Evolutionary conservation across 176 grass and related monocot genomes (phyloP), one percentile per base, ranked within the genome.

Genomic region (Melocanna baccifera): DNA sequence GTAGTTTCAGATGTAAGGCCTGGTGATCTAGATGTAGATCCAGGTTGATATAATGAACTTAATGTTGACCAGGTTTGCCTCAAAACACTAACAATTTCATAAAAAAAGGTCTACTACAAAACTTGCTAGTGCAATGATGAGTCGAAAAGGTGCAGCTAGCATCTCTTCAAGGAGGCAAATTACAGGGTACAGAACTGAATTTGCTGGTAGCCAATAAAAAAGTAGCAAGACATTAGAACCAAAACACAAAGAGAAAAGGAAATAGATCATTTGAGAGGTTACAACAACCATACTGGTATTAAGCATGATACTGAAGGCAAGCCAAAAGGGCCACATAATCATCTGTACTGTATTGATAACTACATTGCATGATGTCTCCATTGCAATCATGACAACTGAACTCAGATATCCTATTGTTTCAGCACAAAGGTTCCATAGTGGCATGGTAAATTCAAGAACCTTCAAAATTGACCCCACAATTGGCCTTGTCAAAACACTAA

Each of bases 261-360:
- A 87, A 81, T 20, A 77, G 9, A 74, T 30, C 29, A 39, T 36
- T 18, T 7, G 34, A 71, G 69, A 84, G 43, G 28, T 71, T 76
- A 58, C 12, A 77, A 30, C 39, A 68, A 91, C 67, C 85, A 47
- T 93, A 98, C 91, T 91, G 42, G 90, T 81, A 86, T 78, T 87
- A 84, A 91, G 47, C 26, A 89, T 9, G 25, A 72, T 83, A 79
- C 81, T 88, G 80, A 91, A 89, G 47, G 92, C 67, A 75, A 93
- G 43, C 87, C 86, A 89, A 80, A 98, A 95, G 67, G 96, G 93
- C 92, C 87, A 98, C 81, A 93, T 28, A 30, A 98, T 91, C 75
- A 88, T 76, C 53, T 94, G 81, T 16, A 90, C 34, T 84, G 86
- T 86, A 72, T 55, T 30, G 0, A 84, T 71, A 79, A 97, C 75